These are phyloP conservation scores for Rhizopus delemar DNA, from an alignment of 371 early-diverging fungal species.

Conservation along the genomic window DNA sequence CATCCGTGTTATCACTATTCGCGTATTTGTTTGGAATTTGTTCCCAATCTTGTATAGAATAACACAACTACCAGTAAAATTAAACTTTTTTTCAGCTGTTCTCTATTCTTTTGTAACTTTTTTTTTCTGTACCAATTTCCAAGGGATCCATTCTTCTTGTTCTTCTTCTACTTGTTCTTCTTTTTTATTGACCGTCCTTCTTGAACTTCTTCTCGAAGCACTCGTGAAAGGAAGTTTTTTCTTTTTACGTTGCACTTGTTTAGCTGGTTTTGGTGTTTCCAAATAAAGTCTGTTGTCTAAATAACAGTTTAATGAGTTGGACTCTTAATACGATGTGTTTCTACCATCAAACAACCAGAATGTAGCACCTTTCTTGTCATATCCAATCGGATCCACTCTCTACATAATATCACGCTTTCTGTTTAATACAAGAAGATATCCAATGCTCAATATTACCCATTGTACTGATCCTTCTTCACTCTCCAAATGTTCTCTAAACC, in stretches of 20 bases:
- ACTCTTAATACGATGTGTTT: too few species aligned
- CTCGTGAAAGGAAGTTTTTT: conserved; percentile 5
- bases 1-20: conserved; percentile 54
- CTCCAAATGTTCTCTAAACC: conserved; percentile 58
- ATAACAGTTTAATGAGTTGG: background rate
- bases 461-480: conserved; percentile 62
- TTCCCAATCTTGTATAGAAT: conserved; percentile 62
- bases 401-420: conserved; percentile 14
- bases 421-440: background rate
- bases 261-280: conserved; percentile 47
- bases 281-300: conserved; percentile 72
- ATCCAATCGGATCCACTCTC: conserved; percentile 77
- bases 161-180: conserved; percentile 25
- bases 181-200: conserved; percentile 8
- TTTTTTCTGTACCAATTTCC: conserved; percentile 44
- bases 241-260: conserved; percentile 28
- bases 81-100: conserved; percentile 21
- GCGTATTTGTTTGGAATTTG: conserved; percentile 56
- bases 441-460: conserved; percentile 51
- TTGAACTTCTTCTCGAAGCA: conserved; percentile 21
- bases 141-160: conserved; percentile 45
- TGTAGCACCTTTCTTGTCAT: conserved; percentile 64
- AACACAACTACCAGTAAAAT: conserved; percentile 37
- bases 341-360: conserved; percentile 81
- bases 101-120: conserved; percentile 4